These are phyloP conservation scores for Delitschia confertaspora DNA, from an alignment of 495 filamentous ascomycete species.

Conservation along the genomic window DNA sequence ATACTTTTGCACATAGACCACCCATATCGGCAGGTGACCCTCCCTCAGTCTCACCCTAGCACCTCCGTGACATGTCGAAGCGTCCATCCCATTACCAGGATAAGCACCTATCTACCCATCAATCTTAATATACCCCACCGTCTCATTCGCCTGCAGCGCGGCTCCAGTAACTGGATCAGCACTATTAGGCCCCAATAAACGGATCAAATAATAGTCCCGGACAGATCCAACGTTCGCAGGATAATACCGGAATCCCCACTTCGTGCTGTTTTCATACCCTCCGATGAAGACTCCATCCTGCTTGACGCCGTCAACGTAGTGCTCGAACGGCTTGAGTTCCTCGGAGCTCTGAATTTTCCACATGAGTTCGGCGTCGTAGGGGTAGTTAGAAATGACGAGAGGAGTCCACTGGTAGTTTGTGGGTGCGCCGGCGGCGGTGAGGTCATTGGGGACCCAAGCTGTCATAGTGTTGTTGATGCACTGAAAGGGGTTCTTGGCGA, in stretches of 20 bases:
- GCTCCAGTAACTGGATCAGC: conserved; percentile 1
- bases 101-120: too few species aligned
- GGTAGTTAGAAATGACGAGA: conserved; percentile 22
- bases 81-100: too few species aligned
- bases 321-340: conserved; percentile 25
- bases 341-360: conserved; percentile 26
- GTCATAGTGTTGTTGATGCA: conserved; percentile 2
- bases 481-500: conserved; percentile 3
- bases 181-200: conserved; percentile 1
- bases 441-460: conserved; percentile 4
- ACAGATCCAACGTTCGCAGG: conserved; percentile 1
- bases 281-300: conserved; percentile 27
- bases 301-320: conserved; percentile 31
- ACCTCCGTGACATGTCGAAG: too few species aligned
- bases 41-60: too few species aligned
- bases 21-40: too few species aligned
- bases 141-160: conserved; percentile 6
- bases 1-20: too few species aligned
- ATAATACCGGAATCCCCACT: conserved; percentile 9
- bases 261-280: conserved; percentile 6
- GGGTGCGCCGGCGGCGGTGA: conserved; percentile 19
- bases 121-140: conserved; percentile 7
- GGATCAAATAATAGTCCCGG: conserved; percentile 3
- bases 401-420: conserved; percentile 23
- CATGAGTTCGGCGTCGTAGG: conserved; percentile 28